Evolutionary conservation across 2,329 filamentous ascomycete species (phyloP).

Genomic region (Fusarium sambucinum): DNA sequence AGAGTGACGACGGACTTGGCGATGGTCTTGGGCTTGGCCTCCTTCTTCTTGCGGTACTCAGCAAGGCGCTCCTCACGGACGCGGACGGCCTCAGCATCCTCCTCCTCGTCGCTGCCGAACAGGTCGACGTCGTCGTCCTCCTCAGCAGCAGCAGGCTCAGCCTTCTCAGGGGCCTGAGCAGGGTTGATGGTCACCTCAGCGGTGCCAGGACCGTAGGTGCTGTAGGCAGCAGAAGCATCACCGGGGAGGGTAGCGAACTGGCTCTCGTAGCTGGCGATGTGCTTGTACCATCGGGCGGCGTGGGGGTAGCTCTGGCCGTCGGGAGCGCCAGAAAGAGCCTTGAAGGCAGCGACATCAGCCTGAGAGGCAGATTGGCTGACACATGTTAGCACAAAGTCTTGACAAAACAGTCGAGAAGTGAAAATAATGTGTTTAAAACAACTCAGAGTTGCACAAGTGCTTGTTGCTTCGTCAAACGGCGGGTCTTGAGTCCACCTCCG

Average conservation of each 20-base stretch:
- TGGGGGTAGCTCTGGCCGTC: slow-evolving; percentile 89
- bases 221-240: slow-evolving; percentile 89
- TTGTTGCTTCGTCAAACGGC: slow-evolving; percentile 81
- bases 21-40: slow-evolving; percentile 86
- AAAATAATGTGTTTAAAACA: slow-evolving; percentile 34
- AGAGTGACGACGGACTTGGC: slow-evolving; percentile 97
- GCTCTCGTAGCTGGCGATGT: slow-evolving; percentile 91
- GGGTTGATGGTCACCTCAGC: slow-evolving; percentile 84
- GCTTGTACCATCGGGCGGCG: slow-evolving; percentile 98
- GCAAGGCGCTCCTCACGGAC: slow-evolving; percentile 90
- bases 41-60: slow-evolving; percentile 98
- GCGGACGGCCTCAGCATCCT: slow-evolving; percentile 86
- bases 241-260: slow-evolving; percentile 93
- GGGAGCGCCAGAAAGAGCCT: slow-evolving; percentile 82
- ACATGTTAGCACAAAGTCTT: slow-evolving; percentile 37
- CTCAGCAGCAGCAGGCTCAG: slow-evolving; percentile 36
- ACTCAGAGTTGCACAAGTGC: slow-evolving; percentile 82
- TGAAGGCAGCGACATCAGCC: slow-evolving; percentile 96
- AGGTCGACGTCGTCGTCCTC: slow-evolving; percentile 88
- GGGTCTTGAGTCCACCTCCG: slow-evolving; percentile 94
- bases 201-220: slow-evolving; percentile 89
- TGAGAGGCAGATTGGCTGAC: slow-evolving; percentile 77
- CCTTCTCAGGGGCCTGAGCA: slow-evolving; percentile 72
- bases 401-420: background rate
- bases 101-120: slow-evolving; percentile 94